Percentiles rank a stretch among this genome's conserved stretches.
Evolutionary conservation across 371 early-diverging fungal genomes (phyloP).

Genomic region (Rhizopus arrhizus): DNA sequence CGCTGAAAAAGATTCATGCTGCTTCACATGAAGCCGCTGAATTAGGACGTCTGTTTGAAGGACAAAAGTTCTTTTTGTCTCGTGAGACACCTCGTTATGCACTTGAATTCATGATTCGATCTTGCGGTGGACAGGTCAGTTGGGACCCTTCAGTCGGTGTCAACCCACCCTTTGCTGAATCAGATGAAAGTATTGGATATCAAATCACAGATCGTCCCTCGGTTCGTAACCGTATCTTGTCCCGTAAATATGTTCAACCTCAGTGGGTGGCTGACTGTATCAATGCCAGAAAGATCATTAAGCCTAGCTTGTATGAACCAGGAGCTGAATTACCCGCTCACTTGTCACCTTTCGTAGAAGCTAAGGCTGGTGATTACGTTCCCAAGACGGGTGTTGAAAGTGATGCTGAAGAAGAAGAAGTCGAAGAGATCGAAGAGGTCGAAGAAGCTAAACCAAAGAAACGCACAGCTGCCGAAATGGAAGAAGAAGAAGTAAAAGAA

Average conservation of each 20-base stretch:
- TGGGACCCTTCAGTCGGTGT: slow-evolving; percentile 84
- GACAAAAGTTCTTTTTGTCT: slow-evolving; percentile 82
- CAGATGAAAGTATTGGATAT: slow-evolving; percentile 82
- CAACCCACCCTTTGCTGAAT: slow-evolving; percentile 80
- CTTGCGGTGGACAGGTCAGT: slow-evolving; percentile 89
- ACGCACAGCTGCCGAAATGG: slow-evolving; percentile 66
- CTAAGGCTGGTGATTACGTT: slow-evolving; percentile 84
- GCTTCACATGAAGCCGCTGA: slow-evolving; percentile 55
- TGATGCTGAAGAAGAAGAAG: slow-evolving; percentile 56
- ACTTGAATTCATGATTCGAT: slow-evolving; percentile 86
- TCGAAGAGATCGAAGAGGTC: slow-evolving; percentile 79
- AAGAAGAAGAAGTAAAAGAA: slow-evolving; percentile 83
- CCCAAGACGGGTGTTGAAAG: slow-evolving; percentile 62
- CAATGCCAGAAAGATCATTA: slow-evolving; percentile 80
- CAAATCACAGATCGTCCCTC: slow-evolving; percentile 89
- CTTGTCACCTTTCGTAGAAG: slow-evolving; percentile 91
- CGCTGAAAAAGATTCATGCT: slow-evolving; percentile 58
- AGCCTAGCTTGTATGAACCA: slow-evolving; percentile 73
- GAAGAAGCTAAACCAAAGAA: slow-evolving; percentile 58
- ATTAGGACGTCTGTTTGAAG: slow-evolving; percentile 74
- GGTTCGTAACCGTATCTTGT: slow-evolving; percentile 62
- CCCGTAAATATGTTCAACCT: slow-evolving; percentile 91
- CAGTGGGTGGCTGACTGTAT: slow-evolving; percentile 97
- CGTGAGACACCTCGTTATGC: slow-evolving; percentile 95
- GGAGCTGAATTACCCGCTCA: slow-evolving; percentile 90